Evolutionary conservation across 2,329 filamentous ascomycete genomes (phyloP), one percentile per base, ranked within the genome.

Genomic region (Cryphonectria naterciae): DNA sequence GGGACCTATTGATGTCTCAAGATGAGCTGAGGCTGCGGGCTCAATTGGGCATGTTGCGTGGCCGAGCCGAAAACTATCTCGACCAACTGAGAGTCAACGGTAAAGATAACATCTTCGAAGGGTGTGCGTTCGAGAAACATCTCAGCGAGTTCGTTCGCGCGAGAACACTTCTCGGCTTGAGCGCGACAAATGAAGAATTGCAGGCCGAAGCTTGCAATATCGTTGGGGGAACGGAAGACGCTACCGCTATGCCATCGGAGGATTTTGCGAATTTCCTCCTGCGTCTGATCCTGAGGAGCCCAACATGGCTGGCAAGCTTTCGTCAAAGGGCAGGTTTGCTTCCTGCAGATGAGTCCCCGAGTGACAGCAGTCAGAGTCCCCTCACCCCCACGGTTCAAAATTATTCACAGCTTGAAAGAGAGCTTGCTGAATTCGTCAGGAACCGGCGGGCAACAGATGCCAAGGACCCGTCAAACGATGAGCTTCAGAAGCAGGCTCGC

Each of bases 351-450:
- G 81, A 82, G 22, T 78, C 82, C 56, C 81, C 83, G 58, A 83
- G 86, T 39, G 86, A 86, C 17, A 86, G 82, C 4, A 86, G 89
- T 74, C 84, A 84, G 2, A 85, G 78, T 63, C 85, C 83, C 8
- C 88, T 89, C 65, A 87, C 89, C 77, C 88, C 87, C 28, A 88
- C 86, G 15, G 86, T 90, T 65, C 85, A 89, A 77, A 90, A 85
- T 77, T 87, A 86, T 74, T 85, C 83, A 71, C 81, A 87, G 56
- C 79, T 91, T 15, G 88, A 90, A 69, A 75, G 80, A 25, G 88
- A 90, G 74, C 77, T 91, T 43, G 84, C 82, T 15, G 84, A 87
- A 60, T 90, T 84, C 75, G 79, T 88, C 46, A 80, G 80, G 7
- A 73, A 79, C 2, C 85, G 87, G 73, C 79, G 83, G 22, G 77